Percentiles rank a stretch among this genome's conserved stretches.
phyloP scores from a whole-genome alignment of 768 basidiomycete genomes.

The Nevesoporus exiguus region DNA sequence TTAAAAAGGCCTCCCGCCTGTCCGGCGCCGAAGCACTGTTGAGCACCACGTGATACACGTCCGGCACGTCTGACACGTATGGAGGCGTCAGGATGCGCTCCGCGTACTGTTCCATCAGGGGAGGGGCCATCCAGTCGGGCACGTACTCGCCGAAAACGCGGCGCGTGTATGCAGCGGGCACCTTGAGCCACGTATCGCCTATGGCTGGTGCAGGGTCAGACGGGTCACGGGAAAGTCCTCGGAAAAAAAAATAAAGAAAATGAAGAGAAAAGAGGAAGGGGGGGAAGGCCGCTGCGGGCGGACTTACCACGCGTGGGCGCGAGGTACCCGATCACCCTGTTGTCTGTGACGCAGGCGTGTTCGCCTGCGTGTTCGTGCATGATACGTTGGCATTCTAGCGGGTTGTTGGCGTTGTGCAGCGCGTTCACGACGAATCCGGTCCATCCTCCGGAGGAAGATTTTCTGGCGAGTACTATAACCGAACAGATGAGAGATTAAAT shows the following conservation, averaged over 20 bases:
- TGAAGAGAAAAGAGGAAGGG: background rate
- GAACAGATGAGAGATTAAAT: conserved; percentile 1
- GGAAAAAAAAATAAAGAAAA: background rate
- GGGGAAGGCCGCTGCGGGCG: background rate
- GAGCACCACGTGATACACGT: conserved; percentile 37
- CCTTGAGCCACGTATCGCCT: conserved; percentile 36
- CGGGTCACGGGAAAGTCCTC: too few relatives aligned
- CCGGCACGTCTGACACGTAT: conserved; percentile 42
- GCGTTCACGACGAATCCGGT: conserved; percentile 22
- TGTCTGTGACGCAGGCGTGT: conserved; percentile 25
- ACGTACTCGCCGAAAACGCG: conserved; percentile 25
- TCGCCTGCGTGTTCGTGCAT: conserved; percentile 32
- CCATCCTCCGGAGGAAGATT: conserved; percentile 20
- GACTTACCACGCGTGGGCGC: conserved; percentile 37
- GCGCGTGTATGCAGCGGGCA: conserved; percentile 33
- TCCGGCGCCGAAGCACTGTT: conserved; percentile 5
- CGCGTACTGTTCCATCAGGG: conserved; percentile 22
- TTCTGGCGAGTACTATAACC: conserved; percentile 22
- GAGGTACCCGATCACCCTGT: conserved; percentile 37
- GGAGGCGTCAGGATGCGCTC: conserved; percentile 43
- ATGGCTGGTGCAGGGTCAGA: conserved; percentile 20
- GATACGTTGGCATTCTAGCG: conserved; percentile 26
- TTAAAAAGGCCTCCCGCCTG: conserved; percentile 30
- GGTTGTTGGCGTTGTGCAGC: conserved; percentile 32
- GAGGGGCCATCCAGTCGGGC: conserved; percentile 24